Base-by-base conservation (phyloP, 768 basidiomycete species). In the Ramaria sp. region DNA sequence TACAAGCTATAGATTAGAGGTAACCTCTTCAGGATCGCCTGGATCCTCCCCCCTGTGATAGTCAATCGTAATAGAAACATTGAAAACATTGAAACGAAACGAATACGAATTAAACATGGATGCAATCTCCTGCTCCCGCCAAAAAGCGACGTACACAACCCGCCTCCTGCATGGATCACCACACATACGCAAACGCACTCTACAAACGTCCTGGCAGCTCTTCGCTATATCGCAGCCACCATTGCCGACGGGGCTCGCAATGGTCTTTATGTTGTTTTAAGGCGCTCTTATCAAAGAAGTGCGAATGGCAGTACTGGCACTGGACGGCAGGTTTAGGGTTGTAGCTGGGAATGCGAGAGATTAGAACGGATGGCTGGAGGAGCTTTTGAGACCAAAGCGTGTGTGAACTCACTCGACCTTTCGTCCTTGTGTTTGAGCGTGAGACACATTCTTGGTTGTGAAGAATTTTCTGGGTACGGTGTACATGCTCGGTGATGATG, bases 181-280 rank as follows among this genome's bases (percentile, higher is more conserved):
- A 41, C 16, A 7, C 36, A 7, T 37, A 37, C 42, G 8, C 42
- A 18, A 44, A 25, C 15, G 13, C 45, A 13, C 20, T 15, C 24
- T 55, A 55, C 34, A 55, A 37, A 16, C 53, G 53, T 16, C 53
- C 42, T 15, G 53, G 53, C 4, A 55, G 43, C 42, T 55, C 53
- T 25, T 55, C 53, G 44, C 53, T 44, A 18, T 55, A 55, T 25
- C 44, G 47, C n/a, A 55, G 15, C 53, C 53, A 55, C 42, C 42
- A 55, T 18, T 55, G 43, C 32, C 44, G 42, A 22, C 53, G 53
- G 18, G 53, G 53, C 43, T 47, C 53, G 42, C 53, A 55, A n/a
- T 47, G 28, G 42, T 55, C 53, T 34, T 55, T 55, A 42, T 55
- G 53, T 1, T 18, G 43, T 37, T 55, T 55, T 9, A 30, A 34